Evolutionary conservation across 768 basidiomycete species (phyloP).

Genomic region (Pluteus cervinus): DNA sequence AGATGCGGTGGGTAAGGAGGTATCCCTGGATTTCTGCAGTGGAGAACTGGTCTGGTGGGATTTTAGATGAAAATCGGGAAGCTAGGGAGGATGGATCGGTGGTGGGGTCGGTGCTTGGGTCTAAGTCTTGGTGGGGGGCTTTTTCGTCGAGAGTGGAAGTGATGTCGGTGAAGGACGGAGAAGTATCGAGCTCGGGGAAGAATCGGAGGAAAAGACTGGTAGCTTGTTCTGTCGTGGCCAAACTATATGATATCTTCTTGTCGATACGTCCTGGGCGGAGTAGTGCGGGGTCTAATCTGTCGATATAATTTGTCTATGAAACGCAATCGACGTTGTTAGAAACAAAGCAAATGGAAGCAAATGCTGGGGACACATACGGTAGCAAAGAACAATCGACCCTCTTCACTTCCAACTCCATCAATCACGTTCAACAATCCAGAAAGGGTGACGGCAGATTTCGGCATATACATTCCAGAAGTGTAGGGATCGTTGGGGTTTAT

Average conservation of each 20-base stretch:
- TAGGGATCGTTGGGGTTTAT: constrained; percentile 1
- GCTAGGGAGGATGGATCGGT: constrained; percentile 33
- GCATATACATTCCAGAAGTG: constrained; percentile 6
- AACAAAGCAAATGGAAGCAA: not conserved
- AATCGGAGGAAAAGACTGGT: constrained; percentile 43
- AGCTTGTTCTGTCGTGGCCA: constrained; percentile 41
- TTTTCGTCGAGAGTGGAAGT: too few relatives aligned
- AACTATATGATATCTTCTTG: constrained; percentile 42
- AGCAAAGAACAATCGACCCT: constrained; percentile 55
- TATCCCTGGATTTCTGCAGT: constrained; percentile 41
- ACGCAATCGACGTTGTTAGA: not conserved
- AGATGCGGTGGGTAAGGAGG: constrained; percentile 23
- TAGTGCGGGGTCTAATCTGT: constrained; percentile 47
- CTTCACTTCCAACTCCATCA: constrained; percentile 60
- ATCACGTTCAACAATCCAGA: constrained; percentile 53
- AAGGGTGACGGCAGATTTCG: constrained; percentile 34
- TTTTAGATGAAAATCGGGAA: constrained; percentile 19
- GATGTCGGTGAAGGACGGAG: too few relatives aligned
- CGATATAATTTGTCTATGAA: constrained; percentile 45
- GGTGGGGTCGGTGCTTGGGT: too few relatives aligned
- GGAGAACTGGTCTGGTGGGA: constrained; percentile 31
- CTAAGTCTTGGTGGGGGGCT: too few relatives aligned
- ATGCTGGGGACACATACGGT: constrained; percentile 30
- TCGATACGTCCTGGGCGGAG: constrained; percentile 54
- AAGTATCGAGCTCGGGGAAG: constrained; percentile 32